A percentile compares a stretch with the other conserved stretches of the same genome.
Evolutionary conservation across 352 stramenopile genomes (phyloP).

Genomic region (Lagenidium giganteum): DNA sequence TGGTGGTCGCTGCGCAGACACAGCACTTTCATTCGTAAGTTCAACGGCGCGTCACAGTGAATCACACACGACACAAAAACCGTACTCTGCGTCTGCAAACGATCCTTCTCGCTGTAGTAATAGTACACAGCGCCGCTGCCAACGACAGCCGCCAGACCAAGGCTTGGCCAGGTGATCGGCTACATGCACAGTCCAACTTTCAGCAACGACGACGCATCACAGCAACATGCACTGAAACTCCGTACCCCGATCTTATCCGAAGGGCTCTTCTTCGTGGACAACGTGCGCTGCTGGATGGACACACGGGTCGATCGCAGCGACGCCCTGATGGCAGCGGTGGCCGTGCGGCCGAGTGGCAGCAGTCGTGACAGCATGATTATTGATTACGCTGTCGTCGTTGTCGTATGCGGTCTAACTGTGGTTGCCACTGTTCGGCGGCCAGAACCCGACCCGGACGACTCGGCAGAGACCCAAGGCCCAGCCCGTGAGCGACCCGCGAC

Average conservation of each 20-base stretch:
- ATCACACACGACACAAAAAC: constrained; percentile 1
- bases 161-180: constrained; percentile 83
- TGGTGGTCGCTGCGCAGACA: constrained; percentile 57
- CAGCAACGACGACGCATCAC: not conserved
- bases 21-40: not conserved
- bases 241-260: constrained; percentile 73
- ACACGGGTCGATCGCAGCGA: no score
- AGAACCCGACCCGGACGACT: constrained; percentile 4
- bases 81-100: constrained; percentile 78
- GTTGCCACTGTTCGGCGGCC: no score
- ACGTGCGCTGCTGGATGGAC: constrained; percentile 21
- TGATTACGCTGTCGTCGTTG: no score
- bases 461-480: not conserved
- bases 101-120: constrained; percentile 88
- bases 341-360: no score
- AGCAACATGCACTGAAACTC: not conserved
- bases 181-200: constrained; percentile 14
- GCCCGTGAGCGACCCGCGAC: not conserved
- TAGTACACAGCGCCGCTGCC: constrained; percentile 79
- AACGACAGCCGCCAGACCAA: constrained; percentile 67
- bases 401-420: no score
- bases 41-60: not conserved
- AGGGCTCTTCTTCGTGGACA: constrained; percentile 32
- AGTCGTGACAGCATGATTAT: no score
- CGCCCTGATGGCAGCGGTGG: no score